These are phyloP conservation scores for Aspergillus mulundensis DNA, from an alignment of 495 filamentous ascomycete genomes.

Conservation along the genomic window DNA sequence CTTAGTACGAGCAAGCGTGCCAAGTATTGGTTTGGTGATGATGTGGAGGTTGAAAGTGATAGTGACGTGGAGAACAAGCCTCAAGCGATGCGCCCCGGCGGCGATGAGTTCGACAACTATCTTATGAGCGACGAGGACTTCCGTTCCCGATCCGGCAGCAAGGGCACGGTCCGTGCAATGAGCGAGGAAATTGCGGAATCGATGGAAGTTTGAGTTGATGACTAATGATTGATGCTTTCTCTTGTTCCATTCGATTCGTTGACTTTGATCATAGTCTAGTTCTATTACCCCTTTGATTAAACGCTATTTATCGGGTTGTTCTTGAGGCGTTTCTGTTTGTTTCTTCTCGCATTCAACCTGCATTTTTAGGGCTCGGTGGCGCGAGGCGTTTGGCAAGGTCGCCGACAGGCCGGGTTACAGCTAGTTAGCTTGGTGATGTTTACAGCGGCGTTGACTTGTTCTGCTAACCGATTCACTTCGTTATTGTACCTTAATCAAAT, in stretches of 20 bases:
- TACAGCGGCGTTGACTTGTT: too few species aligned
- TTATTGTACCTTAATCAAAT: too few species aligned
- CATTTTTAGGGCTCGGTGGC: conserved; percentile 13
- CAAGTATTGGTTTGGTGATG: conserved; percentile 76
- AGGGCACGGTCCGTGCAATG: conserved; percentile 58
- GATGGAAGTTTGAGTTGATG: conserved; percentile 56
- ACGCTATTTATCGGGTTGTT: conserved; percentile 8
- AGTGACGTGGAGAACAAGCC: conserved; percentile 48
- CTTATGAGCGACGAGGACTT: conserved; percentile 44
- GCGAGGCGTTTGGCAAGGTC: conserved; percentile 19
- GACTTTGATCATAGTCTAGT: not conserved
- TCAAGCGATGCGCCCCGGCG: conserved; percentile 13
- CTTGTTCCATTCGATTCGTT: not conserved
- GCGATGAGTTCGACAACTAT: conserved; percentile 41
- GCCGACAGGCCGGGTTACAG: conserved; percentile 8
- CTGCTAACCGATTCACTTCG: too few species aligned
- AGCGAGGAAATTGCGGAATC: conserved; percentile 69
- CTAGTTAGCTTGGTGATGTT: not conserved
- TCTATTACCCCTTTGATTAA: not conserved
- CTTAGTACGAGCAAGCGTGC: conserved; percentile 69
- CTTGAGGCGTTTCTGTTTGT: conserved; percentile 5
- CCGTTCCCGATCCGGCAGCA: conserved; percentile 32
- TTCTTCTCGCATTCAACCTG: conserved; percentile 24
- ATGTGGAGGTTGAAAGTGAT: conserved; percentile 38
- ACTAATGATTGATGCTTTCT: conserved; percentile 1